These are phyloP conservation scores for Wickerhamomyces tratensis DNA, from an alignment of 805 yeast genomes.

Conservation along the genomic window DNA sequence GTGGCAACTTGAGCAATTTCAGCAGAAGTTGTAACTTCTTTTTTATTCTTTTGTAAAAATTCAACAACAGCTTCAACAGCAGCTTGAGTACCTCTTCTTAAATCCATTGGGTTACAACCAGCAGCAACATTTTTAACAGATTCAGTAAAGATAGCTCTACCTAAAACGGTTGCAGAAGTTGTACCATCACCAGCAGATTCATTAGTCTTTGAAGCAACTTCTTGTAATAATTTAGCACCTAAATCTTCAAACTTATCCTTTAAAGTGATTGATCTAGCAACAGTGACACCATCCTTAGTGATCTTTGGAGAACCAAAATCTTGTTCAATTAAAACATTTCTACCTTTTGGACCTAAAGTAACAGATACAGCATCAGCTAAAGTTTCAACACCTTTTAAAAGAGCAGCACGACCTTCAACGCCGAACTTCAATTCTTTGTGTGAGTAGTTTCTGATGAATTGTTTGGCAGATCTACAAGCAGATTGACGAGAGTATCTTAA, in stretches of 20 bases:
- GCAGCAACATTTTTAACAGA: slow-evolving; percentile 96
- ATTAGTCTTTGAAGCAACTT: slow-evolving; percentile 94
- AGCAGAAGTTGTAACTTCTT: slow-evolving; percentile 85
- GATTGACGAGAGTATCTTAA: slow-evolving; percentile 18
- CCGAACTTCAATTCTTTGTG: slow-evolving; percentile 97
- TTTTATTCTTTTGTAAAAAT: slow-evolving; percentile 76
- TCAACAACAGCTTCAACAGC: slow-evolving; percentile 92
- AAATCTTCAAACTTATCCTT: slow-evolving; percentile 90
- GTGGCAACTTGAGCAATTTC: slow-evolving; percentile 98
- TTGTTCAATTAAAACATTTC: slow-evolving; percentile 95
- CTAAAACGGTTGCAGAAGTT: slow-evolving; percentile 93
- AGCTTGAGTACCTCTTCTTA: slow-evolving; percentile 94
- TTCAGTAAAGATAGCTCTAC: slow-evolving; percentile 92
- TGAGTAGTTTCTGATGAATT: slow-evolving; percentile 23
- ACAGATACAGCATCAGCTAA: slow-evolving; percentile 95
- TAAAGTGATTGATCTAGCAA: slow-evolving; percentile 76
- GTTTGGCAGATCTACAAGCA: slow-evolving; percentile 12
- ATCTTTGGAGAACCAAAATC: slow-evolving; percentile 95
- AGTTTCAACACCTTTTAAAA: slow-evolving; percentile 87
- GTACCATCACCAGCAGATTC: slow-evolving; percentile 99
- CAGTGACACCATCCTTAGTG: slow-evolving; percentile 98
- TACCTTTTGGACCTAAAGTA: slow-evolving; percentile 96
- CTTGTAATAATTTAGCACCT: slow-evolving; percentile 93
- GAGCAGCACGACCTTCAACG: slow-evolving; percentile 93
- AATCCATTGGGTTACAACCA: slow-evolving; percentile 98